Evolutionary conservation across 352 stramenopile genomes (phyloP).

Genomic region (Globisporangium radiosum): DNA sequence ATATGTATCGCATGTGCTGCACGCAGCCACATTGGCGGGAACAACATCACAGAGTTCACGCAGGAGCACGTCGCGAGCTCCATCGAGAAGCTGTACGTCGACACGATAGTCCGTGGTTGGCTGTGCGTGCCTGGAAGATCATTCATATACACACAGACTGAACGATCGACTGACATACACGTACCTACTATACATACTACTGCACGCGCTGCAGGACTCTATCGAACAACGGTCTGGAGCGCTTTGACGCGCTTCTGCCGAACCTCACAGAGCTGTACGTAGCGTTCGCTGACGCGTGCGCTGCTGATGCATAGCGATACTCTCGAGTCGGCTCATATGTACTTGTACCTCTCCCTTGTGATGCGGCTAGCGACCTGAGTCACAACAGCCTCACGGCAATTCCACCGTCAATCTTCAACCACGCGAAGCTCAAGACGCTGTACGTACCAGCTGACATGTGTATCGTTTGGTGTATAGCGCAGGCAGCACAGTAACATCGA

Average conservation of each 20-base stretch:
- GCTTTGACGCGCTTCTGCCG: slow-evolving; percentile 16
- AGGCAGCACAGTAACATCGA: too few relatives aligned
- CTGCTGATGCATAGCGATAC: background rate
- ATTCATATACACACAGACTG: too few relatives aligned
- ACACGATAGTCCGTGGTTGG: background rate
- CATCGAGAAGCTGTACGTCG: slow-evolving; percentile 2
- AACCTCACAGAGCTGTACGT: slow-evolving; percentile 20
- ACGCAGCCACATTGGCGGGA: background rate
- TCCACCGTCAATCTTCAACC: slow-evolving; percentile 19
- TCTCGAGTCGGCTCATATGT: background rate
- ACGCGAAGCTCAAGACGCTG: slow-evolving; percentile 15
- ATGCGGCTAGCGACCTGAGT: slow-evolving; percentile 11
- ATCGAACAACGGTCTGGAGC: background rate
- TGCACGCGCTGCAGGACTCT: too few relatives aligned
- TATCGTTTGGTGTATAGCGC: too few relatives aligned
- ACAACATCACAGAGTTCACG: slow-evolving; percentile 3
- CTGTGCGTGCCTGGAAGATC: too few relatives aligned
- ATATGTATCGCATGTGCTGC: background rate
- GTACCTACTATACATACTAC: too few relatives aligned
- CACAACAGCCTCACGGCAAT: slow-evolving; percentile 25
- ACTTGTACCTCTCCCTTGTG: background rate
- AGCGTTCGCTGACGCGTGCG: too few relatives aligned
- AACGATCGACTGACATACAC: too few relatives aligned
- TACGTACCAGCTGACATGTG: background rate
- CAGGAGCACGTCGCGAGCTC: background rate